These are phyloP conservation scores for Cryptococcus hybrid DNA, from an alignment of 1,284 basidiomycete species.

Conservation along the genomic window DNA sequence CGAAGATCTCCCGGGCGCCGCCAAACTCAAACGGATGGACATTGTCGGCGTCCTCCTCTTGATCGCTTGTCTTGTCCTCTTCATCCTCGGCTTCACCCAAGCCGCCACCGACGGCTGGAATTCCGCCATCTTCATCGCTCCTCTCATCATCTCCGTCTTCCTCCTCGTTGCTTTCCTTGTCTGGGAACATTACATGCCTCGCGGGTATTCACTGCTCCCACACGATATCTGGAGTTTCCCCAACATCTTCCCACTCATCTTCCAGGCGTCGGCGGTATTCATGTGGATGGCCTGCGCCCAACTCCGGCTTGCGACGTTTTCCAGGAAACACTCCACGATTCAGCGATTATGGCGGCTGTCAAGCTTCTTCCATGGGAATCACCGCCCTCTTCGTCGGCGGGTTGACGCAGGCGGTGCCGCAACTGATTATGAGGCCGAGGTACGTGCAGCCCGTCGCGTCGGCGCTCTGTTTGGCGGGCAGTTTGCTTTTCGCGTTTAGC, in stretches of 20 bases:
- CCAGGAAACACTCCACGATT: conserved; percentile 37
- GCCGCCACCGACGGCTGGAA: conserved; percentile 40
- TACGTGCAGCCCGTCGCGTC: conserved; percentile 38
- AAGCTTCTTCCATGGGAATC: conserved; percentile 46
- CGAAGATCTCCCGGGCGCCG: conserved; percentile 29
- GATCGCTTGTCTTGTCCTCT: conserved; percentile 36
- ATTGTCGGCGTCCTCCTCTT: conserved; percentile 41
- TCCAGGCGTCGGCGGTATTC: conserved; percentile 35
- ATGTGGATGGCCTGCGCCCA: conserved; percentile 44
- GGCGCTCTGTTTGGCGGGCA: conserved; percentile 32
- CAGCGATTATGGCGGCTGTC: conserved; percentile 42
- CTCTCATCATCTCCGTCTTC: conserved; percentile 58
- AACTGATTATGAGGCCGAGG: conserved; percentile 38
- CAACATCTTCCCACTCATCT: conserved; percentile 45
- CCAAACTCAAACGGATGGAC: conserved; percentile 48
- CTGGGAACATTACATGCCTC: conserved; percentile 34
- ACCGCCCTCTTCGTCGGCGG: conserved; percentile 39
- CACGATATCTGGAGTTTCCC: conserved; percentile 44
- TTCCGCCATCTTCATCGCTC: conserved; percentile 44
- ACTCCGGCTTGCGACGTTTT: conserved; percentile 47
- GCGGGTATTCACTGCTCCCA: conserved; percentile 43
- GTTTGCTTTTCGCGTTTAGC: conserved; percentile 43
- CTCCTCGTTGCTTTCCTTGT: conserved; percentile 60
- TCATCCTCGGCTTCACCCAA: conserved; percentile 48
- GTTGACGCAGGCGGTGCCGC: conserved; percentile 33